These are phyloP conservation scores for Tetrahymena elliotti DNA, from an alignment of 73 alveolate genomes.

Conservation along the genomic window DNA sequence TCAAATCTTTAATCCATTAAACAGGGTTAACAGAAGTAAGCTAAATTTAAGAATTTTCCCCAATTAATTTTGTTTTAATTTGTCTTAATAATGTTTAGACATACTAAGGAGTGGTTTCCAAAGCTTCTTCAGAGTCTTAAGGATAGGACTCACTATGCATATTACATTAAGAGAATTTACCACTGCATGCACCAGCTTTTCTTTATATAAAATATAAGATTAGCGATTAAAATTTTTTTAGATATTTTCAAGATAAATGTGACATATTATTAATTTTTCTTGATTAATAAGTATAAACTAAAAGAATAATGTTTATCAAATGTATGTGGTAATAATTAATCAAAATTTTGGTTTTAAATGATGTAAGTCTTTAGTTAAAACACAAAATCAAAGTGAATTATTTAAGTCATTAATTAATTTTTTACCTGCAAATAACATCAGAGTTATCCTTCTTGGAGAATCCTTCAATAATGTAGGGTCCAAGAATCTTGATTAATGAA, in stretches of 20 bases:
- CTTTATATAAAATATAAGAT: neutral
- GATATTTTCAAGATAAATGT: neutral
- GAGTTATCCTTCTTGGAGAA: neutral
- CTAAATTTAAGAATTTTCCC: neutral
- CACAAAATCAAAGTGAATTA: neutral
- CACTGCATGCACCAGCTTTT: neutral
- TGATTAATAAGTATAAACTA: neutral
- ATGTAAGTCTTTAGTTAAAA: neutral
- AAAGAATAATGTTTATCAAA: no score
- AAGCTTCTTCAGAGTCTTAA: neutral
- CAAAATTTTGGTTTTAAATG: neutral
- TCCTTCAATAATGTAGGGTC: neutral
- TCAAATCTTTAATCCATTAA: neutral
- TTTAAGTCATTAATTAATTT: neutral
- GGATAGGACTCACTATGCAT: neutral
- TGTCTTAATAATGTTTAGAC: neutral
- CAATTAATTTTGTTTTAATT: neutral
- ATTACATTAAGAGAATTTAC: neutral
- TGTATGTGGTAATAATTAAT: neutral
- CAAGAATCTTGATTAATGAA: neutral
- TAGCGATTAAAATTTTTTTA: no score
- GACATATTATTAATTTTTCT: neutral
- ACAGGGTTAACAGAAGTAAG: neutral
- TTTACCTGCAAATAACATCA: neutral
- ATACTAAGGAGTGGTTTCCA: neutral